These are phyloP conservation scores for Benincasa hispida DNA, from an alignment of 306 rosid genomes.

Conservation along the genomic window DNA sequence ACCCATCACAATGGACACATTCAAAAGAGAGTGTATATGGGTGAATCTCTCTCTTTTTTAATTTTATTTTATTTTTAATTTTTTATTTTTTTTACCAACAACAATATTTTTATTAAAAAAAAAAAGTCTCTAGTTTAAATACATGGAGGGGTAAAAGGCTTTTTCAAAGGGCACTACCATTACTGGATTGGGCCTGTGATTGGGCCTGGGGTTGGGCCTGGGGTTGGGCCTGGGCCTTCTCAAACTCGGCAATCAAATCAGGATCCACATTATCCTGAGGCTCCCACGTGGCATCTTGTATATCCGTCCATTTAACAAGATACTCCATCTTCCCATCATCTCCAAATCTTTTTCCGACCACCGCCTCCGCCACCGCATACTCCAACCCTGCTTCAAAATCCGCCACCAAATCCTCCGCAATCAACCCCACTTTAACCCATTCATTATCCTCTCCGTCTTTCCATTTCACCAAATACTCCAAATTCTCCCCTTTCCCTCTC, in stretches of 20 bases:
- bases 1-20: too few species aligned
- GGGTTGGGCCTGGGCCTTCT: slow-evolving; percentile 6
- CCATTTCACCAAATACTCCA: slow-evolving; percentile 75
- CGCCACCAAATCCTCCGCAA: slow-evolving; percentile 58
- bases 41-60: too few species aligned
- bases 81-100: too few species aligned
- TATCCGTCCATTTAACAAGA: slow-evolving; percentile 78
- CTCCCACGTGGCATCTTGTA: slow-evolving; percentile 85
- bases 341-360: slow-evolving; percentile 47
- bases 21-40: too few species aligned
- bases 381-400: slow-evolving; percentile 81
- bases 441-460: slow-evolving; percentile 62
- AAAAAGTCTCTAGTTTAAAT: background rate
- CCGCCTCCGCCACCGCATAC: slow-evolving; percentile 78
- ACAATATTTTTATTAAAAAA: background rate
- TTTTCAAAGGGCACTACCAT: slow-evolving; percentile 12
- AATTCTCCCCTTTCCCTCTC: slow-evolving; percentile 62
- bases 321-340: slow-evolving; percentile 52
- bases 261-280: slow-evolving; percentile 68
- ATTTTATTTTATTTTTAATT: too few species aligned
- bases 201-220: slow-evolving; percentile 1
- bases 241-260: slow-evolving; percentile 36
- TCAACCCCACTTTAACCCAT: slow-evolving; percentile 57
- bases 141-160: background rate
- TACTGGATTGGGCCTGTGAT: slow-evolving; percentile 3